Conservation (phyloP, 345 rosid genomes). For the Dipteronia sinensis region DNA sequence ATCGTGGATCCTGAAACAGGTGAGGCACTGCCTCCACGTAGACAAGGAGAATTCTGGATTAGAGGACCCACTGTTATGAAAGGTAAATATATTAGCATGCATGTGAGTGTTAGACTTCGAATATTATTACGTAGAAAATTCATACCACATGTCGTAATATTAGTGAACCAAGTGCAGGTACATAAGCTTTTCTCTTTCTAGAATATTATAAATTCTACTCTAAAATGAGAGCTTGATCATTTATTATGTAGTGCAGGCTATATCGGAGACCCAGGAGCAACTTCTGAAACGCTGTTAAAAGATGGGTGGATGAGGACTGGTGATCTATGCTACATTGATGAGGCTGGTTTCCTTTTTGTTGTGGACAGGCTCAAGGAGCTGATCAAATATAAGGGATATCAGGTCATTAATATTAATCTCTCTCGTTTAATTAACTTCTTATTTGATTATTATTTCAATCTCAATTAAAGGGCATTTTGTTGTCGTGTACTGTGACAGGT, state of each 20-base stretch:
- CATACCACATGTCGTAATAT: too few relatives aligned
- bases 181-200: too few relatives aligned
- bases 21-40: conserved; percentile 22
- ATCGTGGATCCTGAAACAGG: conserved; percentile 31
- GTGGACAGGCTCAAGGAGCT: conserved; percentile 44
- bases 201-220: not conserved
- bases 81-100: conserved; percentile 10
- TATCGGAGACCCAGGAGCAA: conserved; percentile 29
- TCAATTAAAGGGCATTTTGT: not conserved
- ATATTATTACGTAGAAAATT: too few relatives aligned
- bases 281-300: conserved; percentile 15
- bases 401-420: conserved; percentile 22
- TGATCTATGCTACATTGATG: conserved; percentile 38
- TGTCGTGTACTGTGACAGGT: conserved; percentile 24
- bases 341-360: conserved; percentile 34
- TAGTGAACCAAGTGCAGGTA: too few relatives aligned
- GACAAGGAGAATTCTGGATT: conserved; percentile 36
- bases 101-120: too few relatives aligned
- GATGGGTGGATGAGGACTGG: conserved; percentile 46
- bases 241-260: conserved; percentile 24
- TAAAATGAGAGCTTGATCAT: not conserved
- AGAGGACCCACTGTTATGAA: conserved; percentile 29
- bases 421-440: not conserved
- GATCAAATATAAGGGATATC: conserved; percentile 43
- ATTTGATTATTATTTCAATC: not conserved